Percentiles rank a stretch among this genome's conserved stretches.
phyloP scores from a whole-genome alignment of 2,329 filamentous ascomycete species.

The Alternaria sp. region DNA sequence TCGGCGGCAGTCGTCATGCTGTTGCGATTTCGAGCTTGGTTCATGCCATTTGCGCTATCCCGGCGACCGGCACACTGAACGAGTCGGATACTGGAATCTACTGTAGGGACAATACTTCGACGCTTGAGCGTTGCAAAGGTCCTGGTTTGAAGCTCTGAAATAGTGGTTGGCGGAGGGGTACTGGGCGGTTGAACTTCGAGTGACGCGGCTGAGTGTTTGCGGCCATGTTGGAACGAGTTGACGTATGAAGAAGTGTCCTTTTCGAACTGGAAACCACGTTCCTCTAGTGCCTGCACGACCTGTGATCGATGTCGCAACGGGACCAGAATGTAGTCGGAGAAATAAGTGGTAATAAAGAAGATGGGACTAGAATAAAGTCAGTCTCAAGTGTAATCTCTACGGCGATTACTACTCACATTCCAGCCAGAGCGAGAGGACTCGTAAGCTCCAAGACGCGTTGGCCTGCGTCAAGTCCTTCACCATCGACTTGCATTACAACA shows the following conservation, averaged over 20 bases:
- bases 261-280: conserved; percentile 85
- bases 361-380: conserved; percentile 69
- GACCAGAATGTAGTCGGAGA: conserved; percentile 95
- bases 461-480: conserved; percentile 88
- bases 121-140: conserved; percentile 87
- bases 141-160: conserved; percentile 80
- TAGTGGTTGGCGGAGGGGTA: conserved; percentile 79
- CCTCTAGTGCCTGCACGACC: conserved; percentile 79
- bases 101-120: conserved; percentile 75
- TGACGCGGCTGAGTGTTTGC: conserved; percentile 57
- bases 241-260: conserved; percentile 69
- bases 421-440: conserved; percentile 86
- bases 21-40: conserved; percentile 37
- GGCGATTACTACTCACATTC: conserved; percentile 67
- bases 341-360: conserved; percentile 99
- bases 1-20: conserved; percentile 49
- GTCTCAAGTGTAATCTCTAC: background rate
- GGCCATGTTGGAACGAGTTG: conserved; percentile 61
- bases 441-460: conserved; percentile 92
- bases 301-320: conserved; percentile 76
- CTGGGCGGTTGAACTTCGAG: conserved; percentile 62
- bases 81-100: conserved; percentile 74
- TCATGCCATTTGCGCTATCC: conserved; percentile 44
- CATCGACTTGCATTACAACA: conserved; percentile 87
- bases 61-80: conserved; percentile 81